These are phyloP conservation scores for Phyllachora maydis DNA, from an alignment of 2,329 filamentous ascomycete genomes.

Conservation along the genomic window DNA sequence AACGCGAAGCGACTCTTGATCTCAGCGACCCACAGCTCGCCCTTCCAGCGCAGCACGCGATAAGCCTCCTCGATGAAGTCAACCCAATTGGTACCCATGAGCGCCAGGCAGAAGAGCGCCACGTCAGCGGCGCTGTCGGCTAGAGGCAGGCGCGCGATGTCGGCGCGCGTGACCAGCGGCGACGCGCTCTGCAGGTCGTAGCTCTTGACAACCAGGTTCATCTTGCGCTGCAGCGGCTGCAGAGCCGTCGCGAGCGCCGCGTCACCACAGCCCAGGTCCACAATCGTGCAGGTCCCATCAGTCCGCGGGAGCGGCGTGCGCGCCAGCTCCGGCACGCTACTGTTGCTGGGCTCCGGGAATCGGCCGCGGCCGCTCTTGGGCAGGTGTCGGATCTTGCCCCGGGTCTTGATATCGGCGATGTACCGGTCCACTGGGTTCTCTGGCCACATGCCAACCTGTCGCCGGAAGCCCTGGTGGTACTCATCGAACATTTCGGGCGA, in stretches of 20 bases:
- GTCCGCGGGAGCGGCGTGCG: conserved; percentile 45
- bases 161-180: conserved; percentile 63
- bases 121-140: conserved; percentile 60
- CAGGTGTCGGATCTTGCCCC: conserved; percentile 22
- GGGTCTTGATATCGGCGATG: conserved; percentile 45
- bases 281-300: conserved; percentile 54
- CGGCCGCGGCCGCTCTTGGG: conserved; percentile 5
- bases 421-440: conserved; percentile 89
- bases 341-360: conserved; percentile 5
- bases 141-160: conserved; percentile 70
- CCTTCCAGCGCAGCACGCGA: conserved; percentile 76
- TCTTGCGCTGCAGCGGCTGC: conserved; percentile 36
- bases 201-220: conserved; percentile 57
- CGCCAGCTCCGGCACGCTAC: too few relatives aligned
- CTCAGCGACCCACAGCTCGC: conserved; percentile 92
- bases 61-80: conserved; percentile 93
- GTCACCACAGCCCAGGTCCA: conserved; percentile 86
- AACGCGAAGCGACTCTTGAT: conserved; percentile 79
- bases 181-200: conserved; percentile 64
- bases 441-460: conserved; percentile 90
- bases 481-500: conserved; percentile 89
- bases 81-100: conserved; percentile 99
- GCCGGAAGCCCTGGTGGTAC: conserved; percentile 90
- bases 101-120: conserved; percentile 82
- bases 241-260: conserved; percentile 58